Conservation (phyloP, 495 filamentous ascomycete genomes). For the Neurospora sp. region DNA sequence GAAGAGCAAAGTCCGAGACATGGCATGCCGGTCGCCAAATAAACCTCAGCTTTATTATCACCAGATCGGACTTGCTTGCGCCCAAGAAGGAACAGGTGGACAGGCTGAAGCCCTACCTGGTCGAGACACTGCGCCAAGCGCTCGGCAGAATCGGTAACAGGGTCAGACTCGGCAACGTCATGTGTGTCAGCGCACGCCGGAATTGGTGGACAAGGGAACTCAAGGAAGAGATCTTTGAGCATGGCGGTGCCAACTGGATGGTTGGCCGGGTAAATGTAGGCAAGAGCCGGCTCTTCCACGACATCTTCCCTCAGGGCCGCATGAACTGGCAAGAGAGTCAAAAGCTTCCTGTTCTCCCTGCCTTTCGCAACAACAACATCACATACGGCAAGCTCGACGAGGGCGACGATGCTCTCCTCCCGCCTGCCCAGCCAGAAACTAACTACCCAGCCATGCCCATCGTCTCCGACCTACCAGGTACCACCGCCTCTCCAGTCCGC, state of each 20-base stretch:
- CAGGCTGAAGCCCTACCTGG: slow-evolving; percentile 69
- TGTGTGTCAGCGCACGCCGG: slow-evolving; percentile 72
- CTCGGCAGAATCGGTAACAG: slow-evolving; percentile 51
- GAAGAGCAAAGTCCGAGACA: slow-evolving; percentile 53
- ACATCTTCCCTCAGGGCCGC: slow-evolving; percentile 74
- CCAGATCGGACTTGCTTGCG: slow-evolving; percentile 75
- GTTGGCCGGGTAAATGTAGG: slow-evolving; percentile 97
- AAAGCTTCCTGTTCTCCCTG: slow-evolving; percentile 24
- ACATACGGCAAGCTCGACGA: not conserved
- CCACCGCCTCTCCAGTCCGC: slow-evolving; percentile 88
- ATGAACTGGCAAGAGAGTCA: slow-evolving; percentile 29
- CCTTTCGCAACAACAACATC: slow-evolving; percentile 9
- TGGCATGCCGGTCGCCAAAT: slow-evolving; percentile 51
- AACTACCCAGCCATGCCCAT: slow-evolving; percentile 71
- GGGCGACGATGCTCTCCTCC: slow-evolving; percentile 45
- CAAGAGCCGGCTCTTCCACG: slow-evolving; percentile 83
- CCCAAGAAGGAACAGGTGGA: slow-evolving; percentile 73
- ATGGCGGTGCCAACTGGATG: slow-evolving; percentile 88
- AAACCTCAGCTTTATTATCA: slow-evolving; percentile 83
- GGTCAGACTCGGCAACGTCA: slow-evolving; percentile 69
- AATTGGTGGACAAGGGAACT: slow-evolving; percentile 82
- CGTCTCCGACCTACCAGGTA: slow-evolving; percentile 79
- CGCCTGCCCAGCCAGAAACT: slow-evolving; percentile 61
- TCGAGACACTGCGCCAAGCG: slow-evolving; percentile 59
- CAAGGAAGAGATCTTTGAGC: slow-evolving; percentile 70